Evolutionary conservation across 2,329 filamentous ascomycete species (phyloP).

Genomic region (Colletotrichum eleusines): DNA sequence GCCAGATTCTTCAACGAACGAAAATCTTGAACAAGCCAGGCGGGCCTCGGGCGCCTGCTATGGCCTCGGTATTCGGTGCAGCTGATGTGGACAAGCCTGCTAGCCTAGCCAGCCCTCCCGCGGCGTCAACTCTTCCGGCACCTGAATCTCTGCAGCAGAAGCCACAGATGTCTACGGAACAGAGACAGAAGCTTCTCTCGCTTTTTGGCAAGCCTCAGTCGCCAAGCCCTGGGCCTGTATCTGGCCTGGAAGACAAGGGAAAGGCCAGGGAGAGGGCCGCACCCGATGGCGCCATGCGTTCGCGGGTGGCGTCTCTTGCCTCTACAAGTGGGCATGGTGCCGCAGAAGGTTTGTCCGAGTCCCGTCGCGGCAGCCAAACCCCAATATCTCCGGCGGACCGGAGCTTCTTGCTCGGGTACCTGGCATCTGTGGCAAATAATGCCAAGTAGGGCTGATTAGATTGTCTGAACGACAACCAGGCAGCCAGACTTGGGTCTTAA

Average conservation of each 20-base stretch:
- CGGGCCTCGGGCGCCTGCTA: slow-evolving; percentile 19
- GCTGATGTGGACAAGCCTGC: slow-evolving; percentile 35
- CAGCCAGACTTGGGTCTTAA: neutral
- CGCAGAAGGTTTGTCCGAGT: slow-evolving; percentile 46
- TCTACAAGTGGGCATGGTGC: slow-evolving; percentile 53
- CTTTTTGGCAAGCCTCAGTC: slow-evolving; percentile 68
- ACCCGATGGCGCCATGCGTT: slow-evolving; percentile 47
- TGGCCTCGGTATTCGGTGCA: slow-evolving; percentile 17
- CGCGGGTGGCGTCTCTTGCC: slow-evolving; percentile 59
- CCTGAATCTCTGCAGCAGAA: slow-evolving; percentile 49
- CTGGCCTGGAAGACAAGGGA: slow-evolving; percentile 43
- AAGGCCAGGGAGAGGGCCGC: slow-evolving; percentile 49
- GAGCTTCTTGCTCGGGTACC: slow-evolving; percentile 80
- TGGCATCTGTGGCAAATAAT: slow-evolving; percentile 67
- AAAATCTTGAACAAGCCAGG: slow-evolving; percentile 15
- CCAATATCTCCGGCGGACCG: slow-evolving; percentile 78
- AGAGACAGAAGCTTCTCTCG: slow-evolving; percentile 66
- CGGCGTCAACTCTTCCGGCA: slow-evolving; percentile 47
- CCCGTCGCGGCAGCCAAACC: slow-evolving; percentile 62
- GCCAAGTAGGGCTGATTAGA: slow-evolving; percentile 34
- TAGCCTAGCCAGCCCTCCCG: slow-evolving; percentile 46
- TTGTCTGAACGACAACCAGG: neutral
- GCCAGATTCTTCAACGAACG: slow-evolving; percentile 23
- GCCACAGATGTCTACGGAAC: slow-evolving; percentile 55
- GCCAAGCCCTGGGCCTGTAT: slow-evolving; percentile 35